Base-by-base conservation (phyloP, 2,329 filamentous ascomycete species). In the Passalora sequoiae region DNA sequence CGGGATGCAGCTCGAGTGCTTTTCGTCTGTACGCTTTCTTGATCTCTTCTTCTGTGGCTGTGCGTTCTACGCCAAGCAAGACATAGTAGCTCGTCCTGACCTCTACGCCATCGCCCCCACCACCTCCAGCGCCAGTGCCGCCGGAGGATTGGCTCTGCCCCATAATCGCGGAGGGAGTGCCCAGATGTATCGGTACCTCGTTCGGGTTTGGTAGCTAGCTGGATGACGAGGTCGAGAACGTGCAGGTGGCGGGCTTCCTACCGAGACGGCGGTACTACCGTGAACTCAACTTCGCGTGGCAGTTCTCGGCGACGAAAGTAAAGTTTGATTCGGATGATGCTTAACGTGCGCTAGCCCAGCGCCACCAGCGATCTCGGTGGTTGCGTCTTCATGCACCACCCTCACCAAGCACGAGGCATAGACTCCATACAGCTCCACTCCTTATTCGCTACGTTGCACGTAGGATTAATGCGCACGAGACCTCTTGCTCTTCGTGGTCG, bases 21-120 rank as follows among this genome's bases (percentile, higher is more conserved):
- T 91, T 96, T 49, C 73, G 81, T 52, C 88, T 81, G 67, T 98
- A 98, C 10, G 89, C 89, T 60, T 88, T 94, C 61, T 95, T 95
- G 60, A 98, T 89, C 83, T 96, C 89, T 43, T 94, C 86, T 32
- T 89, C 84, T 4, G 81, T 81, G 24, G 88, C 89, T 49, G 77
- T 73, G 47, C 80, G 75, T 50, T 86, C 78, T 12, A 96, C 71
- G 4, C 76, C 81, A 4, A 97, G 76, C 25, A 96, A 74, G 57
- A 92, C 84, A 67, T 97, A 97, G 66, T 91, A 91, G 64, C 84
- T 87, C 25, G 78, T 84, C 67, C 86, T 89, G 38, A 66, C 61
- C 59, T 54, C 50, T n/a, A 38, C 57, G 20, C 58, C 53, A 9
- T 58, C 41, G 10, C 49, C 49, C 7, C 39, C 47, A 32, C 51